These are phyloP conservation scores for Arctostaphylos glauca DNA, from an alignment of 148 eudicot genomes.

Conservation along the genomic window DNA sequence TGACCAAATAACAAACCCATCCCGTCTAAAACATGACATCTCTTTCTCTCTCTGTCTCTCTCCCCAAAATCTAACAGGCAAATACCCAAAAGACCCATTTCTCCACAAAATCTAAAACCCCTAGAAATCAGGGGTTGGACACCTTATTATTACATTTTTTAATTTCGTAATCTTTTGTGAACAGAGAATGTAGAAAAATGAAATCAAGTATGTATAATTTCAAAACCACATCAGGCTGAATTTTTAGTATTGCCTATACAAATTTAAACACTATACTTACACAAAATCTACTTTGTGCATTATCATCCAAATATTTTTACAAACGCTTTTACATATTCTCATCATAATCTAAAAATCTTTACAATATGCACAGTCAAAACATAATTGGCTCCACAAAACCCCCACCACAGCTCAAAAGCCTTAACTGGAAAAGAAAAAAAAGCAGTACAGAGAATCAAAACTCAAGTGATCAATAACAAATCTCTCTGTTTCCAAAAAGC, in stretches of 20 bases:
- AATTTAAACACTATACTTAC: too few relatives aligned
- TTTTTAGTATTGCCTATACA: too few relatives aligned
- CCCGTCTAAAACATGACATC: background rate
- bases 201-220: too few relatives aligned
- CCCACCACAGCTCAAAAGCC: background rate
- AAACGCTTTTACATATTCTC: too few relatives aligned
- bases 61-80: background rate
- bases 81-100: background rate
- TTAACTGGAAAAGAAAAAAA: background rate
- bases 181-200: too few relatives aligned
- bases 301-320: too few relatives aligned
- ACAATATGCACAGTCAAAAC: too few relatives aligned
- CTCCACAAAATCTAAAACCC: background rate
- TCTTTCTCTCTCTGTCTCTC: background rate
- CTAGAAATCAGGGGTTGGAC: background rate
- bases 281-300: too few relatives aligned
- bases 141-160: background rate
- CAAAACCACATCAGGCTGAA: too few relatives aligned
- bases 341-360: too few relatives aligned
- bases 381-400: too few relatives aligned
- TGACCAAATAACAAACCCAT: slow-evolving; percentile 4
- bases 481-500: background rate
- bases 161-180: too few relatives aligned
- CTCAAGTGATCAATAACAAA: background rate
- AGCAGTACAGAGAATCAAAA: background rate